Percentiles rank a stretch among this genome's conserved stretches.
Evolutionary conservation across 2,329 filamentous ascomycete genomes (phyloP).

Genomic region (Chaetomiaceae sp.): DNA sequence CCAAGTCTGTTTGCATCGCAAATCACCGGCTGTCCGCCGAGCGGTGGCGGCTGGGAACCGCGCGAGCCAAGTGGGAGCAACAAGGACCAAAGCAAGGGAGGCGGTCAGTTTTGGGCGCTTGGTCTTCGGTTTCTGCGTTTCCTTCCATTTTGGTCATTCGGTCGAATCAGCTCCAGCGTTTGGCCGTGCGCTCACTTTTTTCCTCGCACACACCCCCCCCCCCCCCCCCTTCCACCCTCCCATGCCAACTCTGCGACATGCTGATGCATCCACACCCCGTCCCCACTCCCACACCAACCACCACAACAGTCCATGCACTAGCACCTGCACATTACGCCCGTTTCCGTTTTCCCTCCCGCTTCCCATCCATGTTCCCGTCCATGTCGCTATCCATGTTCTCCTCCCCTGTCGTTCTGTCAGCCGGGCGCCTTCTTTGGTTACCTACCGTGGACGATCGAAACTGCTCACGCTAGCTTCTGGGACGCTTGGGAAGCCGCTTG

Average conservation of each 20-base stretch:
- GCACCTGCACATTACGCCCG: constrained; percentile 16
- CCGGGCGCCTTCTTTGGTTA: constrained; percentile 15
- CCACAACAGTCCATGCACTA: constrained; percentile 5
- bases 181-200: constrained; percentile 12
- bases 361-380: constrained; percentile 12
- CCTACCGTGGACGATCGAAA: constrained; percentile 16
- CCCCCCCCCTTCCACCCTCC: too few relatives aligned
- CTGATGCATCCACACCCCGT: constrained; percentile 2
- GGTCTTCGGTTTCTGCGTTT: constrained; percentile 2
- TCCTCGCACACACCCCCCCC: background rate
- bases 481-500: constrained; percentile 9
- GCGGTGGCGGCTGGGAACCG: too few relatives aligned
- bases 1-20: background rate
- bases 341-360: constrained; percentile 15
- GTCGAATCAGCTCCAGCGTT: constrained; percentile 16
- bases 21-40: background rate
- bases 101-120: background rate
- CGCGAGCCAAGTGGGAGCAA: too few relatives aligned
- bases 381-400: constrained; percentile 10
- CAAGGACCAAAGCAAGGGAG: too few relatives aligned
- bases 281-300: background rate
- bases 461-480: constrained; percentile 9
- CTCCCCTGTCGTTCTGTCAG: constrained; percentile 15
- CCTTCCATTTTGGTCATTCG: constrained; percentile 18
- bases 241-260: background rate